Evolutionary conservation across 2,329 filamentous ascomycete species (phyloP), one percentile per base, ranked within the genome.

Genomic region (Didymella segeticola): DNA sequence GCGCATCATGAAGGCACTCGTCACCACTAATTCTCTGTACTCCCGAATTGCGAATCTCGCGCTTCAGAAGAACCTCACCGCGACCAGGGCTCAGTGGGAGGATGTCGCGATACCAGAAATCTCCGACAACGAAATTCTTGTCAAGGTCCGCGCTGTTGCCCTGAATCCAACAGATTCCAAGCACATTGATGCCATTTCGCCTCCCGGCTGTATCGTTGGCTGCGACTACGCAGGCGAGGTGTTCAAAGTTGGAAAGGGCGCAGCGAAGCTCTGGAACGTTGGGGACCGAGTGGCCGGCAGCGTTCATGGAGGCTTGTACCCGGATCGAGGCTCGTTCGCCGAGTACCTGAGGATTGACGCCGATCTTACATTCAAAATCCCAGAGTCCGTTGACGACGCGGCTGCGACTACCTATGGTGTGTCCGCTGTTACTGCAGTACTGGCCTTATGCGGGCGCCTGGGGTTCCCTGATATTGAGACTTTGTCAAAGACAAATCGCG

Each of bases 171-270:
- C 42, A 5, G 42, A 45, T 6, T 45, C 17, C 29, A 43, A 43
- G n/a, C 41, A 43, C 19, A 43, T 43, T n/a, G 41, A 43, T 20
- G 41, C 29, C 1, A 33, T 43, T 14, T 33, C 41, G 7, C 41
- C 29, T 2, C 41, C 41, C 6, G 12, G 25, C 20, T 31, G 42
- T 11, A 26, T 34, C 20, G 20, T 27, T 26, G 42, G 42, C 10
- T 45, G 30, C 14, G 42, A 45, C 30, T 45, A 34, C 17, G 42
- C 42, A 26, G 42, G 42, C 1, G 30, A 26, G n/a, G 42, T 45
- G 9, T 26, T n/a, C n/a, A 34, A 34, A 14, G 42, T 45, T 3
- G 42, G 42, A 5, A 45, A 34, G 5, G 42, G 30, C 5, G 42
- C 22, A 20, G 20, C 20, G 12, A 45, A 17, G 30, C 30, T 34